phyloP scores from a whole-genome alignment of 192 early-diverging fungal species.

The Coemansia sp. region DNA sequence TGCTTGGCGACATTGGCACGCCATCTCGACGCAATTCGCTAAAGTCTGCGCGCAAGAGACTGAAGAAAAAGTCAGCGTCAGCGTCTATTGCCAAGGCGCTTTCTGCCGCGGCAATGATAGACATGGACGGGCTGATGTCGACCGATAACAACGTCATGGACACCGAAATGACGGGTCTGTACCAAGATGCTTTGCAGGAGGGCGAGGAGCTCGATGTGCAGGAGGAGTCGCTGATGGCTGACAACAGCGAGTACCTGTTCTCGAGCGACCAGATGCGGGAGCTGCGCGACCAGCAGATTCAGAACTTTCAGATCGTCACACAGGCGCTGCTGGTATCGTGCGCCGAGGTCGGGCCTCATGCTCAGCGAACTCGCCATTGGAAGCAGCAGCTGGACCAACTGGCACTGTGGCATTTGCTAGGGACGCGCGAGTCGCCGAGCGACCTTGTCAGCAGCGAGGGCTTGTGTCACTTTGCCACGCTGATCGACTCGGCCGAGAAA shows the following conservation, averaged over 20 bases:
- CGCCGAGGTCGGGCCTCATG: conserved; percentile 35
- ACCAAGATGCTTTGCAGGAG: conserved; percentile 53
- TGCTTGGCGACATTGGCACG: conserved; percentile 8
- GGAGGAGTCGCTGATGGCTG: conserved; percentile 37
- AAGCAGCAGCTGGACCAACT: conserved; percentile 51
- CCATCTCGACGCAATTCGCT: conserved; percentile 13
- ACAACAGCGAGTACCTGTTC: conserved; percentile 44
- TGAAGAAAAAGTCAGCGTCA: conserved; percentile 19
- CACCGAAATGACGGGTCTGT: conserved; percentile 47
- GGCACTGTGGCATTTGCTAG: conserved; percentile 43
- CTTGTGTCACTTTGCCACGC: conserved; percentile 20
- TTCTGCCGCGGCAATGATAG: conserved; percentile 15
- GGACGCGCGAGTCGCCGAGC: conserved; percentile 36
- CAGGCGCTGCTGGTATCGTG: conserved; percentile 50
- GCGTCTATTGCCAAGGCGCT: conserved; percentile 19
- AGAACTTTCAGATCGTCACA: conserved; percentile 56
- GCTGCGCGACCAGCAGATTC: conserved; percentile 51
- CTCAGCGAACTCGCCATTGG: conserved; percentile 43
- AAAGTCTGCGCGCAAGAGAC: conserved; percentile 30
- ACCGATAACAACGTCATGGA: conserved; percentile 29
- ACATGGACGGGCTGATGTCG: conserved; percentile 12
- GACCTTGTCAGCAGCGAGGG: conserved; percentile 38
- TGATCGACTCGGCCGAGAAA: conserved; percentile 32
- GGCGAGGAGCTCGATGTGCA: conserved; percentile 50
- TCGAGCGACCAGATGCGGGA: conserved; percentile 46